These are phyloP conservation scores for Apiosordaria backusii DNA, from an alignment of 495 filamentous ascomycete species.

Conservation along the genomic window DNA sequence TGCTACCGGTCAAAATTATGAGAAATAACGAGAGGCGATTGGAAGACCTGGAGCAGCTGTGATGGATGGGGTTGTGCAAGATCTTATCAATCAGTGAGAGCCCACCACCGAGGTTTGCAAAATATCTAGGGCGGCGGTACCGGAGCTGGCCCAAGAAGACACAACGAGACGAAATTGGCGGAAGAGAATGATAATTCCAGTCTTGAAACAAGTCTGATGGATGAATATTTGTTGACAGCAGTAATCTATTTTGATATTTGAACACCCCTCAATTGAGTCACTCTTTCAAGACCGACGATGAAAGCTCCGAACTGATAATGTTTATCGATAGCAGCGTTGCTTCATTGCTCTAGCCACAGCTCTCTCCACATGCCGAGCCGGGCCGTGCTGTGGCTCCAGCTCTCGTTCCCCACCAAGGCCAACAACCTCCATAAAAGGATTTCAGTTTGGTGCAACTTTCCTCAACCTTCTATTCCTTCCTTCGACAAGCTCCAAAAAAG, in stretches of 20 bases:
- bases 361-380: slow-evolving; percentile 6
- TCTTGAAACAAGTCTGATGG: background rate
- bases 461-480: slow-evolving; percentile 21
- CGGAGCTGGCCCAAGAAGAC: slow-evolving; percentile 17
- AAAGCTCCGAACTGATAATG: background rate
- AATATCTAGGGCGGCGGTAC: slow-evolving; percentile 16
- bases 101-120: slow-evolving; percentile 9
- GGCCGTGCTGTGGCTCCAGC: slow-evolving; percentile 18
- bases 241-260: background rate
- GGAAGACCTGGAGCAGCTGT: background rate
- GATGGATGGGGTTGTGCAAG: background rate
- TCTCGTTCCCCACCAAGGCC: slow-evolving; percentile 12
- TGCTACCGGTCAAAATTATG: slow-evolving; percentile 9
- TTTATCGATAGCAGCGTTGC: background rate
- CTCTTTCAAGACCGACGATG: background rate
- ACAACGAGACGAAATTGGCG: background rate
- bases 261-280: slow-evolving; percentile 7
- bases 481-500: slow-evolving; percentile 29
- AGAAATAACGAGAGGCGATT: background rate
- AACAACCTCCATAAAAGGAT: slow-evolving; percentile 22
- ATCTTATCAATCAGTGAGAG: slow-evolving; percentile 8
- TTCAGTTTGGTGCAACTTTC: slow-evolving; percentile 21
- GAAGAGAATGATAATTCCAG: background rate
- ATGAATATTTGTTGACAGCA: background rate
- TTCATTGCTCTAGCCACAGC: background rate